Base-by-base conservation (phyloP, 2,329 filamentous ascomycete genomes). In the Verticillium alfalfae region DNA sequence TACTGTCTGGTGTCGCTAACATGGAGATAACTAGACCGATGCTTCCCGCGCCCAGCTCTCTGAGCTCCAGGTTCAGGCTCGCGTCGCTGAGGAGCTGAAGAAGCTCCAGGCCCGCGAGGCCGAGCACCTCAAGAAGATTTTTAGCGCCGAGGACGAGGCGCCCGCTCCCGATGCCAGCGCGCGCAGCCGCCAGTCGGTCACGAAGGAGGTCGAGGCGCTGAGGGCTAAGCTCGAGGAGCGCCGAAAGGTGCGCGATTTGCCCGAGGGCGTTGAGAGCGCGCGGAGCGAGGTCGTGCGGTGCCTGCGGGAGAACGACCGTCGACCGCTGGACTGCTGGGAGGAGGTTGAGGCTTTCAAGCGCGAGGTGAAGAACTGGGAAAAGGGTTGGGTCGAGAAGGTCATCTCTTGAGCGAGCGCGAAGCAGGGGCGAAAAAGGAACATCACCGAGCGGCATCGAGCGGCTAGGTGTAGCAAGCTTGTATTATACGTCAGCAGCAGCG, bases 321-420 rank as follows among this genome's bases (percentile, higher is more conserved):
- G 92, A 75, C 93, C 94, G 73, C 80, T 97, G 72, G 91, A 97
- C 80, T 98, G 94, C 84, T 97, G 91, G 90, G 84, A 88, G 76
- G 93, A 97, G 84, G 92, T 97, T 31, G 90, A 96, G 79, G 82
- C 81, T 22, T 98, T 98, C 77, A 96, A 93, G 85, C 84, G 85
- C 70, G 92, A 96, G 82, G 93, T 98, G 58, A 87, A 90, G 68
- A 87, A 86, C 79, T 76, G 97, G 76, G 94, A 97, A 84, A 89
- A 87, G 77, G 83, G 82, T 34, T 98, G 96, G 86, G 92, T 97
- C 39, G 89, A 96, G 72, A 92, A 88, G 79, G 87, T 96, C 61
- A 84, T 91, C 62, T 76, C 77, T 66, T 82, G 67, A 72, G 36
- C 36, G 36, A 9, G 26, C 26, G 26, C 26, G 26, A 31, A 31